Evolutionary conservation across 2,329 filamentous ascomycete species (phyloP).

Genomic region (Phialemonium atrogriseum): DNA sequence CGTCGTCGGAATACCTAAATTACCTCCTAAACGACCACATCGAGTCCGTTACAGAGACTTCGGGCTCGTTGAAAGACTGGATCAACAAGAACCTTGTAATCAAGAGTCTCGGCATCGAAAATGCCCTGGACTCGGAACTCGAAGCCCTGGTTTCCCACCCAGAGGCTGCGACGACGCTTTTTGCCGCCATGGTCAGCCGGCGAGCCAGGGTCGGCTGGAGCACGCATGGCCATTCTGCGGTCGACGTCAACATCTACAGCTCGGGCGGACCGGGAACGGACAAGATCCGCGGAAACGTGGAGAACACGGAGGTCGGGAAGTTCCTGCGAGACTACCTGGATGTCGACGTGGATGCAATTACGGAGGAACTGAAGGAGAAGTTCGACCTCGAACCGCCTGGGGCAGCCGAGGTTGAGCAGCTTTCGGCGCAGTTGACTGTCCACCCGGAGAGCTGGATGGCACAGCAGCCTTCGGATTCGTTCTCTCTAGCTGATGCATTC

Average conservation of each 20-base stretch:
- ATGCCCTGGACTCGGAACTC: constrained; percentile 66
- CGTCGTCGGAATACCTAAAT: constrained; percentile 65
- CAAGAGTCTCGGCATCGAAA: constrained; percentile 65
- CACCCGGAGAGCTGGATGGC: no score
- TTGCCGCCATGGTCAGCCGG: constrained; percentile 80
- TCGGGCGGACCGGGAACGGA: constrained; percentile 58
- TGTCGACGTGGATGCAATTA: constrained; percentile 72
- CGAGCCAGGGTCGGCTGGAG: constrained; percentile 89
- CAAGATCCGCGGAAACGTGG: constrained; percentile 72
- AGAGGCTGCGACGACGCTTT: constrained; percentile 43
- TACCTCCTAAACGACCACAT: constrained; percentile 55
- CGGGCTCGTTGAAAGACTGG: constrained; percentile 43
- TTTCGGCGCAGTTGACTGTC: no score
- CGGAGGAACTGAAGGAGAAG: constrained; percentile 61
- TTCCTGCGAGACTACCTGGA: constrained; percentile 75
- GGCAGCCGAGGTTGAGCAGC: constrained; percentile 4
- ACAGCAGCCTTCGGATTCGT: no score
- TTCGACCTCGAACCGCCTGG: constrained; percentile 12
- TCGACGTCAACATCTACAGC: constrained; percentile 95
- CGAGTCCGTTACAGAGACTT: constrained; percentile 23
- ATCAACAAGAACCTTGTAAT: constrained; percentile 61
- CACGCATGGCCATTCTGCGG: constrained; percentile 86
- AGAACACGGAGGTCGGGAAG: constrained; percentile 85
- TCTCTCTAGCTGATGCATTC: no score
- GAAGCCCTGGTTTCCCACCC: constrained; percentile 52